These are phyloP conservation scores for Puccinia novopanici DNA, from an alignment of 1,284 basidiomycete genomes.

Conservation along the genomic window DNA sequence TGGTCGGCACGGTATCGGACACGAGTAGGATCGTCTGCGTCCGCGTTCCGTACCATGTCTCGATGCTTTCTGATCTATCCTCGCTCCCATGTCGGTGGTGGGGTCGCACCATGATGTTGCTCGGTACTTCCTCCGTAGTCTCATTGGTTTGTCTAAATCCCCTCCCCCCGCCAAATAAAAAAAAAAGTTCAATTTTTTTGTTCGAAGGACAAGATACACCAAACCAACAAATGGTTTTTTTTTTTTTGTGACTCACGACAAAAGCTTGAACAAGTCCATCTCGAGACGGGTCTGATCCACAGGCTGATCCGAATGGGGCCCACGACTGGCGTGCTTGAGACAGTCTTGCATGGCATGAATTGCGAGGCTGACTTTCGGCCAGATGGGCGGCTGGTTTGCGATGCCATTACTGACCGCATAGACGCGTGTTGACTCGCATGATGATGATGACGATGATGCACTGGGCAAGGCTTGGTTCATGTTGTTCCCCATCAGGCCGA, in stretches of 20 bases:
- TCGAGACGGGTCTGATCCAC: background rate
- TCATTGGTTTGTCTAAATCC: slow-evolving; percentile 17
- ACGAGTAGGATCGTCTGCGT: slow-evolving; percentile 23
- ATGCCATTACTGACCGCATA: slow-evolving; percentile 33
- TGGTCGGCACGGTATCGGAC: background rate
- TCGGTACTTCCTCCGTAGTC: background rate
- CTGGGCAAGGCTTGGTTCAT: too few relatives aligned
- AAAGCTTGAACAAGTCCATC: slow-evolving; percentile 2
- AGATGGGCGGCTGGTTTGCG: background rate
- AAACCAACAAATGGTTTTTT: too few relatives aligned
- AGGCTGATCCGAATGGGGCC: background rate
- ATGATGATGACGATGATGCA: background rate
- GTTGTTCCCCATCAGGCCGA: too few relatives aligned
- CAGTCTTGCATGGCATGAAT: slow-evolving; percentile 16
- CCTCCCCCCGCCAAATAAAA: too few relatives aligned
- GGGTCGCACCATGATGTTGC: slow-evolving; percentile 35
- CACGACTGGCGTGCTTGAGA: background rate
- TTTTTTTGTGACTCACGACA: slow-evolving; percentile 24
- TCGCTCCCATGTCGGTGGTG: background rate
- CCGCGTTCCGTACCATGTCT: slow-evolving; percentile 33
- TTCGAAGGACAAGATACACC: too few relatives aligned
- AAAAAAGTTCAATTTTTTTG: too few relatives aligned
- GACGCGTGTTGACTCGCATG: background rate
- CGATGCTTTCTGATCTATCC: background rate
- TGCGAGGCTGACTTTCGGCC: slow-evolving; percentile 15